Evolutionary conservation across 768 basidiomycete genomes (phyloP).

Genomic region (Boletus sp.): DNA sequence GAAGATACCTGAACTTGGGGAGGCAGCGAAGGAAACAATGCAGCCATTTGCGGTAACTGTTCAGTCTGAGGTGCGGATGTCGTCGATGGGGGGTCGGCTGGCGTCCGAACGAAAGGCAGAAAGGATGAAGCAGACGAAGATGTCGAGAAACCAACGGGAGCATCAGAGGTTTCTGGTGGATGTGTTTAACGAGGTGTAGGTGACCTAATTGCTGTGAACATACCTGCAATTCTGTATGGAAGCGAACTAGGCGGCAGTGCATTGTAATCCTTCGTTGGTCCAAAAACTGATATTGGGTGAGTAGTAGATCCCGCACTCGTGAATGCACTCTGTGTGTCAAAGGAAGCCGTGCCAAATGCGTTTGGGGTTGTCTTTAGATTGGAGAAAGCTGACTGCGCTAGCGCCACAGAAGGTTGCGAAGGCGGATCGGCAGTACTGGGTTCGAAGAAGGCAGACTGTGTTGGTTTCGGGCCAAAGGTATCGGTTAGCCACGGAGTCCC

Average conservation of each 20-base stretch:
- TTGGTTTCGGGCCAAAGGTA: conserved; percentile 29
- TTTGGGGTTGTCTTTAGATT: conserved; percentile 33
- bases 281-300: conserved; percentile 7
- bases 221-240: conserved; percentile 12
- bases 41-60: neutral
- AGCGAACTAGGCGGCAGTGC: neutral
- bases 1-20: neutral
- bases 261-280: neutral
- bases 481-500: conserved; percentile 33
- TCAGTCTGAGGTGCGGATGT: neutral
- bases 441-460: conserved; percentile 21
- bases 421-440: conserved; percentile 9
- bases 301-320: neutral
- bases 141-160: neutral
- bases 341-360: conserved; percentile 31
- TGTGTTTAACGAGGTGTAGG: neutral
- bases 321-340: conserved; percentile 9
- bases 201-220: neutral
- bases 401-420: conserved; percentile 10
- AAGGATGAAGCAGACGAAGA: neutral
- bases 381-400: conserved; percentile 33
- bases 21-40: neutral
- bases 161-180: neutral
- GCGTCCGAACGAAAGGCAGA: neutral
- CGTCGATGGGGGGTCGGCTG: neutral